These are phyloP conservation scores for Penicillium rolfsii DNA, from an alignment of 2,329 filamentous ascomycete species.

Conservation along the genomic window DNA sequence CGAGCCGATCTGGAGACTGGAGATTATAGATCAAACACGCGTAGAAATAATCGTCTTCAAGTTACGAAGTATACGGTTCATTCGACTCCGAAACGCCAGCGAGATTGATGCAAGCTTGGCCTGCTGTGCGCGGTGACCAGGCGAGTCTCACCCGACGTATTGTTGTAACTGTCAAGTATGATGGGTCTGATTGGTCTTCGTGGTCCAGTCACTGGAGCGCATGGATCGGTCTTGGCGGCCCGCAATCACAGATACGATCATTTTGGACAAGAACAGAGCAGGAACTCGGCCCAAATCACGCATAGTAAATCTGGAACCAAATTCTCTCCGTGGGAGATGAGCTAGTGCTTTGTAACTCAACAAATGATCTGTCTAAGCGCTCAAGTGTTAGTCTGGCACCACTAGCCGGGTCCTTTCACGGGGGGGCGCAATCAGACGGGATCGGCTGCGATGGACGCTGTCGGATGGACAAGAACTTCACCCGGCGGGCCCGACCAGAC, in stretches of 20 bases:
- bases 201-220: background rate
- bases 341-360: too few species aligned
- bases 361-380: background rate
- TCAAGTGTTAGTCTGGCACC: too few species aligned
- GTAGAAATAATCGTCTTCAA: too few species aligned
- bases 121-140: background rate
- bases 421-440: constrained; percentile 10
- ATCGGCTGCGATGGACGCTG: constrained; percentile 22
- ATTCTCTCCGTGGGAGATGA: background rate
- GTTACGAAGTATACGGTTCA: too few species aligned
- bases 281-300: background rate
- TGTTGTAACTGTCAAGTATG: too few species aligned
- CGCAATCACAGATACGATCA: background rate
- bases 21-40: too few species aligned
- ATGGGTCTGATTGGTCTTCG: too few species aligned
- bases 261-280: background rate
- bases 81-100: background rate
- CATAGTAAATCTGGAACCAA: background rate
- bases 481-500: constrained; percentile 6
- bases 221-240: constrained; percentile 12
- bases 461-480: constrained; percentile 16
- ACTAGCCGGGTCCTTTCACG: background rate
- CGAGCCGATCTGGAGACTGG: too few species aligned
- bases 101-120: background rate
- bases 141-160: too few species aligned